Evolutionary conservation across 2,329 filamentous ascomycete species (phyloP), one percentile per base, ranked within the genome.

Genomic region (Ascochyta koolunga): DNA sequence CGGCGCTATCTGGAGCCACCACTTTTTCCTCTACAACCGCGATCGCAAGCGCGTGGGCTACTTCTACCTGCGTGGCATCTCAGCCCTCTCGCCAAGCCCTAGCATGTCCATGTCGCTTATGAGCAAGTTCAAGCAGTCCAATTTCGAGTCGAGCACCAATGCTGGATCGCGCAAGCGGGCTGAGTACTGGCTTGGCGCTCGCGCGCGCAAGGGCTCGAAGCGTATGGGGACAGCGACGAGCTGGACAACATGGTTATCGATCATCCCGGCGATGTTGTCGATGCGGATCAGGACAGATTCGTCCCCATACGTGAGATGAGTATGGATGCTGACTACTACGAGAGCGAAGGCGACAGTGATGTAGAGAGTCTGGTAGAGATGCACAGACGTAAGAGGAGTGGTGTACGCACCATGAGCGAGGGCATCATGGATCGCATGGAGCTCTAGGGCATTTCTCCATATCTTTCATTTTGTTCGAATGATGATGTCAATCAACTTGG

Each of bases 1-100:
- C 69, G 90, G 91, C 58, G 89, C 93, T 9, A 93, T 99, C 59
- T 99, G 93, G 93, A 92, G 90, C 43, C 83, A 93, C 59, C 93
- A 98, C 74, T 97, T 96, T 76, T 96, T 99, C 80, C 96, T 98
- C 76, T 98, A 97, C 83, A 97, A 96, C 80, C 93, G 93, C 68
- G 82, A 87, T 22, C 84, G 89, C 70, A 98, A 98, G 79, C 87
- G 95, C 36, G 93, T 99, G 16, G 93, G 91, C 56, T 99, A 99
- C 73, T 79, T 99, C 39, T 96, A 97, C 69, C 85, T 97, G 39
- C 89, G 93, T 57, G 93, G 91, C n/a, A 86, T 97, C 39, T 93
- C 86, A 54, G 88, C 89, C 64, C 87, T 89, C 68, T 89, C 80
- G 60, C 86, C 82, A 72, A 87, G 82, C 57, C 89, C 82, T 39